phyloP scores from a whole-genome alignment of 1,284 basidiomycete genomes.

The Mycosarcoma mackinlayi region DNA sequence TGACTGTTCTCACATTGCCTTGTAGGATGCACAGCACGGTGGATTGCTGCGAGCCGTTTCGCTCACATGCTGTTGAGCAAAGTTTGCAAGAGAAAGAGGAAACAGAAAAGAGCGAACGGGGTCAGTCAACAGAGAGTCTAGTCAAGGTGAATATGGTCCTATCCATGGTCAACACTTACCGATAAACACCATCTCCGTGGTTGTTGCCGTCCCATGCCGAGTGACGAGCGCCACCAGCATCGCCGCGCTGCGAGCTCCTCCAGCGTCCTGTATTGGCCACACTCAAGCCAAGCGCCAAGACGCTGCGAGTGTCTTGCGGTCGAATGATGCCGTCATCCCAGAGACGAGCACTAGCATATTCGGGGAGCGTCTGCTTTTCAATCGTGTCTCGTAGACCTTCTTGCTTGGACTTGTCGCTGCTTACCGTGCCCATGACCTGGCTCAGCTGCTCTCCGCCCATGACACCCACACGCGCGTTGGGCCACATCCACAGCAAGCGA shows the following conservation, averaged over 20 bases:
- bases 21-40: no score
- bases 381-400: slow-evolving; percentile 79
- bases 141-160: no score
- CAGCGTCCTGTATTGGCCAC: slow-evolving; percentile 72
- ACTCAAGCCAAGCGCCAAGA: slow-evolving; percentile 84
- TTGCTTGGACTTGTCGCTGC: slow-evolving; percentile 66
- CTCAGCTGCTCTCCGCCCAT: slow-evolving; percentile 95
- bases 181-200: slow-evolving; percentile 52
- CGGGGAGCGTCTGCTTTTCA: slow-evolving; percentile 83
- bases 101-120: no score
- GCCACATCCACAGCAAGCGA: slow-evolving; percentile 97
- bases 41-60: not conserved
- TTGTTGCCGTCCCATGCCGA: slow-evolving; percentile 63
- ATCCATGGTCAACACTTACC: slow-evolving; percentile 8
- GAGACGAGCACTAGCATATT: slow-evolving; percentile 86
- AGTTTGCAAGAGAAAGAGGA: no score
- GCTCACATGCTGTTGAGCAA: slow-evolving; percentile 12
- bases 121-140: no score
- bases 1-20: no score
- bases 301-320: slow-evolving; percentile 88
- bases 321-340: slow-evolving; percentile 96
- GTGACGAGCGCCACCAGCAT: slow-evolving; percentile 44
- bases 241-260: slow-evolving; percentile 47
- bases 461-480: slow-evolving; percentile 93
- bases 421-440: slow-evolving; percentile 89